Conservation (phyloP, 2,329 filamentous ascomycete species). For the Arachnopeziza araneosa region DNA sequence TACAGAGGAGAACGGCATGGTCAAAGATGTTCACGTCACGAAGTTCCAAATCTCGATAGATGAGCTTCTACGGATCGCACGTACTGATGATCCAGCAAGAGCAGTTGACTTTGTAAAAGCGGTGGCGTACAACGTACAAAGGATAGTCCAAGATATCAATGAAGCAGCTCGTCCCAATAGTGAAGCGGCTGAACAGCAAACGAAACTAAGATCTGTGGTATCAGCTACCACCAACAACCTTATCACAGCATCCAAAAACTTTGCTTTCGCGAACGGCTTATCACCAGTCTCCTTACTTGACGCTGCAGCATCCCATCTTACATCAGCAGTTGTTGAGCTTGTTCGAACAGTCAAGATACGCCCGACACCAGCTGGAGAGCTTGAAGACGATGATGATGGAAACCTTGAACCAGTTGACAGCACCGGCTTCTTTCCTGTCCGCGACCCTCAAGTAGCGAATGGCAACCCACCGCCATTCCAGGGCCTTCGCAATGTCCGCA, state of each 20-base stretch:
- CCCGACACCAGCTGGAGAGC: conserved; percentile 65
- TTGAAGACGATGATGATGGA: conserved; percentile 72
- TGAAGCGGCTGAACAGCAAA: conserved; percentile 50
- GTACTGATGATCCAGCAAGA: conserved; percentile 64
- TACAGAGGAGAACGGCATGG: conserved; percentile 64
- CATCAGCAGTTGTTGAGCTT: conserved; percentile 79
- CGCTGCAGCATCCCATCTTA: conserved; percentile 86
- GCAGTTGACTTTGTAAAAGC: conserved; percentile 83
- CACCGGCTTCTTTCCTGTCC: conserved; percentile 62
- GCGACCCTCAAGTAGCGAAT: conserved; percentile 27
- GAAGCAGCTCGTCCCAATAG: conserved; percentile 46
- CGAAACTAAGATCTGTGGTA: conserved; percentile 72
- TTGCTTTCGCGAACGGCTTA: conserved; percentile 73
- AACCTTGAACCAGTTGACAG: conserved; percentile 62
- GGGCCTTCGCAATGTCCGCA: conserved; percentile 48
- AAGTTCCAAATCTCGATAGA: conserved; percentile 94
- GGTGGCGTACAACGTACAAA: conserved; percentile 75
- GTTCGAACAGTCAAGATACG: conserved; percentile 79
- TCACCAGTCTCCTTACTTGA: conserved; percentile 92
- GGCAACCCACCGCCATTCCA: conserved; percentile 46
- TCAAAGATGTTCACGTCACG: conserved; percentile 89
- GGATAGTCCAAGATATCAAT: conserved; percentile 77
- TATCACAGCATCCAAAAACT: conserved; percentile 92
- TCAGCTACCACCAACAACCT: conserved; percentile 94
- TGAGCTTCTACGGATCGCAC: conserved; percentile 74